Conservation (phyloP, 306 rosid genomes). For the Sicyos baderoa region DNA sequence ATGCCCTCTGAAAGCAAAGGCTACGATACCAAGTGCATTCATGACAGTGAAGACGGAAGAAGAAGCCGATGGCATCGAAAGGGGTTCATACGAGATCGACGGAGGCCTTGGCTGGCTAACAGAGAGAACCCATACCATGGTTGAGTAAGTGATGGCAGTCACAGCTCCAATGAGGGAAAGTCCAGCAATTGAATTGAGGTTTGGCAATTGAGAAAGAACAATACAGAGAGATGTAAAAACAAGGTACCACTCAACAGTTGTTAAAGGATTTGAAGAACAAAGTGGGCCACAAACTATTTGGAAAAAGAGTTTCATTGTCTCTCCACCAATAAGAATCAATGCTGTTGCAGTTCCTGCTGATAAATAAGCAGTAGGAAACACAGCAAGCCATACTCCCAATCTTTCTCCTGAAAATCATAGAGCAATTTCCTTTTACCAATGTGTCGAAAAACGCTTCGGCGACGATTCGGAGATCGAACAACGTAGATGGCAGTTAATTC, state of each 20-base stretch:
- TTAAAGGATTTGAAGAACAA: constrained; percentile 79
- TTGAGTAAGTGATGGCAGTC: constrained; percentile 90
- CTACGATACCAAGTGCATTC: constrained; percentile 91
- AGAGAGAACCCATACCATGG: constrained; percentile 98
- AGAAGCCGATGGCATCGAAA: constrained; percentile 44
- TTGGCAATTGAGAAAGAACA: constrained; percentile 96
- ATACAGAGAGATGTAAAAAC: constrained; percentile 90
- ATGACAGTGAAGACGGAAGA: constrained; percentile 61
- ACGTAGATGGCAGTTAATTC: not conserved
- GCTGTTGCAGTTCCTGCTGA: constrained; percentile 99
- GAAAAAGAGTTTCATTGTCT: constrained; percentile 94
- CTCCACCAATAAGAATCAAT: constrained; percentile 88
- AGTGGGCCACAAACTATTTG: constrained; percentile 89
- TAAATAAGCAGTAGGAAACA: constrained; percentile 82
- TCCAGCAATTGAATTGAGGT: constrained; percentile 95
- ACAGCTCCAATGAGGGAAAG: constrained; percentile 93
- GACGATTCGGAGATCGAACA: not conserved
- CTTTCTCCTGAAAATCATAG: constrained; percentile 62
- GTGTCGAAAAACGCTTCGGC: not conserved
- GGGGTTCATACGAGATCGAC: constrained; percentile 67
- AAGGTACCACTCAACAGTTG: constrained; percentile 96
- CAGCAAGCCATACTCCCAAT: constrained; percentile 96
- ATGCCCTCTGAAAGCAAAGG: constrained; percentile 97
- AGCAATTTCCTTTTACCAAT: not conserved
- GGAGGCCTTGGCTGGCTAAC: constrained; percentile 84